These are phyloP conservation scores for Colletotrichum higginsianum DNA, from an alignment of 2,329 filamentous ascomycete genomes.

Conservation along the genomic window DNA sequence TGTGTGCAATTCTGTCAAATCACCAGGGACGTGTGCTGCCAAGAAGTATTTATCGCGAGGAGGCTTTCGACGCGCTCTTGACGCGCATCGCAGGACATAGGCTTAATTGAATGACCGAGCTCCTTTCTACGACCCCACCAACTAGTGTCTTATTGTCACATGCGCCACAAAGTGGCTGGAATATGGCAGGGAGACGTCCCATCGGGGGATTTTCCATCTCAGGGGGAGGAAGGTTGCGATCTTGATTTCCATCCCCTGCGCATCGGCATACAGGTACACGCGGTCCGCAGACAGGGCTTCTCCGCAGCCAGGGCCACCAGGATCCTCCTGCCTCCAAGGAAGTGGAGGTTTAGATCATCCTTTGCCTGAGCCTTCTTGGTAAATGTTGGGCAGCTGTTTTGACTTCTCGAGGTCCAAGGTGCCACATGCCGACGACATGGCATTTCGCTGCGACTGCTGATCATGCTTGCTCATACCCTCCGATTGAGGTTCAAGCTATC, in stretches of 20 bases:
- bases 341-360: slow-evolving; percentile 20
- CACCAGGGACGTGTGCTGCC: background rate
- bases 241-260: background rate
- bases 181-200: background rate
- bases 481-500: slow-evolving; percentile 5
- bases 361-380: slow-evolving; percentile 21
- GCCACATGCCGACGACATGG: slow-evolving; percentile 27
- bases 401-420: background rate
- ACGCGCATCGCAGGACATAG: slow-evolving; percentile 2
- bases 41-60: background rate
- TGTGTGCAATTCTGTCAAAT: background rate
- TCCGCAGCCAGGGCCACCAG: slow-evolving; percentile 15
- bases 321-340: slow-evolving; percentile 14
- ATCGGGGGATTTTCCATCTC: slow-evolving; percentile 1
- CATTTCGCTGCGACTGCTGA: slow-evolving; percentile 33
- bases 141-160: background rate
- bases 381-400: slow-evolving; percentile 2
- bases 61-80: background rate
- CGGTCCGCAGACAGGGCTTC: slow-evolving; percentile 17
- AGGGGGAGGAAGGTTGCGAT: background rate
- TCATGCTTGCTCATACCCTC: slow-evolving; percentile 18
- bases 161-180: slow-evolving; percentile 27
- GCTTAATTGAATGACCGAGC: slow-evolving; percentile 18
- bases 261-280: background rate
- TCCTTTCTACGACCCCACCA: slow-evolving; percentile 7